phyloP scores from a whole-genome alignment of 495 filamentous ascomycete genomes.

The Durotheca rogersii region DNA sequence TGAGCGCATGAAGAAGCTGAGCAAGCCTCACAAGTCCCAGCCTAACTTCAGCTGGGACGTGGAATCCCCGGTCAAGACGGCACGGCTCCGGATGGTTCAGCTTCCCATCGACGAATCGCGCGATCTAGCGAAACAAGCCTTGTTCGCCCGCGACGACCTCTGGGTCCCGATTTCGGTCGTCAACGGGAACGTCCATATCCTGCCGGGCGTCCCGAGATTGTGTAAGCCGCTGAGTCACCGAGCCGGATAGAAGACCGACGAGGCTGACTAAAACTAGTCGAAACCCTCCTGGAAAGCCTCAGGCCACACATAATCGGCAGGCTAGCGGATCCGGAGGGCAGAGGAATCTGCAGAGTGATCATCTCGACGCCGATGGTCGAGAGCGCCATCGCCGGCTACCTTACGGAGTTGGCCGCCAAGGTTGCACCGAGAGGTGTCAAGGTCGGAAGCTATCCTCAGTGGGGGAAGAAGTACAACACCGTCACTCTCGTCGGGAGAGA shows the following conservation, averaged over 20 bases:
- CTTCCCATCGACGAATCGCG: constrained; percentile 70
- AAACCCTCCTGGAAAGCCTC: constrained; percentile 71
- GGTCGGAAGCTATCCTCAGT: constrained; percentile 94
- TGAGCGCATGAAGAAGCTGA: constrained; percentile 78
- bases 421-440: constrained; percentile 76
- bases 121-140: constrained; percentile 61
- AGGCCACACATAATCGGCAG: constrained; percentile 68
- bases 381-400: constrained; percentile 76
- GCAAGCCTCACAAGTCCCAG: constrained; percentile 67
- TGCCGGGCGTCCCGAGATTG: constrained; percentile 84
- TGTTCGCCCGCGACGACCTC: constrained; percentile 76
- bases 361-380: constrained; percentile 86
- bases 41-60: constrained; percentile 82
- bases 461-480: constrained; percentile 84
- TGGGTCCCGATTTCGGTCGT: constrained; percentile 90
- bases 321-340: constrained; percentile 73
- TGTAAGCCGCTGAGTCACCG: constrained; percentile 47
- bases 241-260: background rate
- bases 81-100: constrained; percentile 85
- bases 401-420: constrained; percentile 73
- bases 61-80: constrained; percentile 72
- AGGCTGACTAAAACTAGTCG: constrained; percentile 46
- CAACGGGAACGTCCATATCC: constrained; percentile 89
- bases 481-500: constrained; percentile 84
- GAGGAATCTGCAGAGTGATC: constrained; percentile 71